Base-by-base conservation (phyloP, 108 stramenopile species). In the Aurantiochytrium sp. region DNA sequence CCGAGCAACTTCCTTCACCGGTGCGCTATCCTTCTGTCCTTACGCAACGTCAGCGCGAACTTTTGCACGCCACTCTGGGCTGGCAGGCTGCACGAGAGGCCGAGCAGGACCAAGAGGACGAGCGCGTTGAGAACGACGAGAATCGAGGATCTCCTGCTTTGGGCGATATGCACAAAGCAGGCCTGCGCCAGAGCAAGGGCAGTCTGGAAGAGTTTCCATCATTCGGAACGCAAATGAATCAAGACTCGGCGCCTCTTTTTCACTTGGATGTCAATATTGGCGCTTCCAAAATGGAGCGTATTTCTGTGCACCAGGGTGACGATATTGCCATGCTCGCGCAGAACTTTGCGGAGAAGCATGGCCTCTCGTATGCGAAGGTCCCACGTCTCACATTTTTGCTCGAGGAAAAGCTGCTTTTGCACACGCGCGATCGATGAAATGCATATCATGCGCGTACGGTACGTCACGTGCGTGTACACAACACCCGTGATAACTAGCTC, bases 401-500 rank as follows among this genome's bases (percentile, higher is more conserved):
- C n/a, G 76, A 83, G 51, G 76, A 83, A 35, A 83, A 83, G 76
- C 28, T 83, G 10, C 49, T 83, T 12, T 23, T 83, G 76, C 76
- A 83, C 76, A 53, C 45, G 19, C 51, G 12, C 12, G 19, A 83
- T 14, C 45, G 51, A 0, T 69, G 55, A 57, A 8, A 35, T 35
- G 35, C 35, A 35, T 35, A 35, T 35, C 35, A 35, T 0, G 35
- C 2, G 35, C 35, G 35, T 35, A 35, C 35, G 35, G 35, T 35
- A 35, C 35, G 35, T 35, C 35, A 35, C 2, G 35, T 35, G 35
- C 2, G 35, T 35, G 35, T 2, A 35, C 35, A 35, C 35, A 2
- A 35, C 35, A 35, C 35, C 35, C 35, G 35, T 35, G 35, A 35
- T 35, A 35, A 35, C 35, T 35, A 35, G 35, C 35, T 35, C 35